phyloP scores from a whole-genome alignment of 495 filamentous ascomycete genomes.

The Aspergillus cristatus region DNA sequence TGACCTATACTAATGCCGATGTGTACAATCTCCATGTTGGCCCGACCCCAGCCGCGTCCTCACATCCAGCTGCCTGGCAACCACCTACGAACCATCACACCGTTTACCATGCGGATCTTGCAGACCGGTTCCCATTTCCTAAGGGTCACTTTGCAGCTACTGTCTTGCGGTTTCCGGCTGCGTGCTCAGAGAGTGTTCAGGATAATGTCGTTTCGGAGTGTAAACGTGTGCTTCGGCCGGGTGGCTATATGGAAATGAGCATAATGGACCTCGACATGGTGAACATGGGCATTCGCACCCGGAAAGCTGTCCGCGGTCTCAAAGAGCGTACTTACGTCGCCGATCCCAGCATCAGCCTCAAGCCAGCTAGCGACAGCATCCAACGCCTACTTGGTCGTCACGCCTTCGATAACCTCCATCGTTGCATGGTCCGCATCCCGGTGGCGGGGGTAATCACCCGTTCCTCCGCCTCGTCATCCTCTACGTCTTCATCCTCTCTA shows the following conservation, averaged over 20 bases:
- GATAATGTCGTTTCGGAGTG: slow-evolving; percentile 77
- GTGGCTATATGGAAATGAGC: slow-evolving; percentile 81
- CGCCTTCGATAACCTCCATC: slow-evolving; percentile 77
- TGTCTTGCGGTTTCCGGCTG: slow-evolving; percentile 81
- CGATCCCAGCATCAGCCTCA: slow-evolving; percentile 56
- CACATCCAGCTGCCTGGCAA: slow-evolving; percentile 37
- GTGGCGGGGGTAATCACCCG: slow-evolving; percentile 60
- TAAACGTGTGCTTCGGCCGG: slow-evolving; percentile 81
- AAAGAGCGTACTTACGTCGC: slow-evolving; percentile 65
- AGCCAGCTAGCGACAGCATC: slow-evolving; percentile 67
- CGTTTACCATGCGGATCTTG: slow-evolving; percentile 59
- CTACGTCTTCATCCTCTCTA: slow-evolving; percentile 14
- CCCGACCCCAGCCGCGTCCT: slow-evolving; percentile 21
- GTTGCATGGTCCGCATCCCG: slow-evolving; percentile 83
- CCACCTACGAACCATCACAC: slow-evolving; percentile 81
- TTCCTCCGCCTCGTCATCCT: slow-evolving; percentile 32
- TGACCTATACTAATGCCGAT: slow-evolving; percentile 77
- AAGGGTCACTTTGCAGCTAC: slow-evolving; percentile 74
- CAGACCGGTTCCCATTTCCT: slow-evolving; percentile 75
- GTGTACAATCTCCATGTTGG: slow-evolving; percentile 61
- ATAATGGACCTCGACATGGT: slow-evolving; percentile 80
- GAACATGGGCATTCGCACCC: slow-evolving; percentile 70
- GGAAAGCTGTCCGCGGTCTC: slow-evolving; percentile 64
- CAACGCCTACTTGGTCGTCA: slow-evolving; percentile 64
- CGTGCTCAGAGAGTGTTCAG: slow-evolving; percentile 63